Evolutionary conservation across 2,329 filamentous ascomycete genomes (phyloP), one percentile per base, ranked within the genome.

Genomic region (Colletotrichum sp.): DNA sequence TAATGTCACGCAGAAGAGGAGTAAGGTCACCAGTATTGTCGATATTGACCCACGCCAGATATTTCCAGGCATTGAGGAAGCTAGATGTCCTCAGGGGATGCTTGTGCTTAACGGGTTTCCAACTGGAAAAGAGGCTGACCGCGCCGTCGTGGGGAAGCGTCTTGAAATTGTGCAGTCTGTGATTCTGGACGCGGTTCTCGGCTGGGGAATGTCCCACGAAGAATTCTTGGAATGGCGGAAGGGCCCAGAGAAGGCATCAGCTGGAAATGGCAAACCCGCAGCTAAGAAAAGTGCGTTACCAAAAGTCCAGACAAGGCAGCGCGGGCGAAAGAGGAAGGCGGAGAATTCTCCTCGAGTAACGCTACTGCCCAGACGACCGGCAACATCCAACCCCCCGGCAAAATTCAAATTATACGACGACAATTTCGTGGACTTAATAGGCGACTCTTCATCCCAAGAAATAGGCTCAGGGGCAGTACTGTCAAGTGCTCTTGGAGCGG

Each of bases 131-230:
- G 3, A 11, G 5, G 44, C 44, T 22, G 44, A 52, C 44, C 2
- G 11, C 44, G 44, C 4, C 6, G n/a, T 52, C 44, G n/a, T 28
- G 55, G 55, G 15, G 25, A 16, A 59, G 8, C 55, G 27, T 8
- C 32, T 71, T 6, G 7, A n/a, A 12, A 64, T 11, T 8, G 44
- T 25, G 0, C 30, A 71, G 7, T 32, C 28, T 19, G n/a, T 64
- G 4, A 32, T 74, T 6, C 34, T 65, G 15, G 59, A 74, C 13
- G 71, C 44, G 32, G 57, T 71, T 44, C 59, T 70, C 9, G 16
- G 30, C 27, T 25, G 8, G 8, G 59, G 25, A 15, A n/a, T 64
- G 57, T 39, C 71, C 9, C 11, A 64, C 15, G 4, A 13, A 2
- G 32, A 70, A 5, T 70, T 55, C 16, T 30, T 27, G 2, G 16